Evolutionary conservation across 345 rosid species (phyloP).

Genomic region (Salix exigua): DNA sequence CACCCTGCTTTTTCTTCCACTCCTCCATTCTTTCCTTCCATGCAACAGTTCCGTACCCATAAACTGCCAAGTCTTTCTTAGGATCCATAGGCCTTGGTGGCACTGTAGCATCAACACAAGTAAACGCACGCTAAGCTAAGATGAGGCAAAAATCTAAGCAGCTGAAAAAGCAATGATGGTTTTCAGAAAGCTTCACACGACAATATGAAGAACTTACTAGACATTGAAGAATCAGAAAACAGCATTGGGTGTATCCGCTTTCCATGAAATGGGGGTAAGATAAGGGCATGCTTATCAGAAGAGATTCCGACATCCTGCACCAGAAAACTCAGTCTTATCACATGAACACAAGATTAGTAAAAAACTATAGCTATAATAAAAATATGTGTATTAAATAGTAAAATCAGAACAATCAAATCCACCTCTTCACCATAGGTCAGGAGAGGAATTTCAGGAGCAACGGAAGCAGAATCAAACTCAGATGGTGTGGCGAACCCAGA

Average conservation of each 20-base stretch:
- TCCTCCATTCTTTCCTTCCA: constrained; percentile 93
- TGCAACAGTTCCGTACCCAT: constrained; percentile 89
- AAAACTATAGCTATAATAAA: background rate
- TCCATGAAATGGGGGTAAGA: constrained; percentile 61
- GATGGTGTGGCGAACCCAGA: constrained; percentile 36
- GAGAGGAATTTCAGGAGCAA: constrained; percentile 54
- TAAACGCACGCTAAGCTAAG: constrained; percentile 8
- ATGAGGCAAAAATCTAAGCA: background rate
- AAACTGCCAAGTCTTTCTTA: constrained; percentile 72
- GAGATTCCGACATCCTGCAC: constrained; percentile 64
- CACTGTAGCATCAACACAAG: constrained; percentile 40
- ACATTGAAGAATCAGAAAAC: constrained; percentile 46
- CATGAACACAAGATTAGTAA: background rate
- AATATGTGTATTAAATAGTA: background rate
- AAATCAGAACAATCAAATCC: constrained; percentile 1
- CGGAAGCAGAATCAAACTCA: constrained; percentile 56
- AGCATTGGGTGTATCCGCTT: constrained; percentile 51
- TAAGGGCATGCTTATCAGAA: constrained; percentile 73
- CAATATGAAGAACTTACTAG: constrained; percentile 42
- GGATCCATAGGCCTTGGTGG: constrained; percentile 85
- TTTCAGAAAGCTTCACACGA: background rate
- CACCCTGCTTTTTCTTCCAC: constrained; percentile 74
- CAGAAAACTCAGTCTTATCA: background rate
- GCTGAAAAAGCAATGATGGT: constrained; percentile 3
- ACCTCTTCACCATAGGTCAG: constrained; percentile 76